Conservation (phyloP, 75 land plant species). For the Gnetum montanum region DNA sequence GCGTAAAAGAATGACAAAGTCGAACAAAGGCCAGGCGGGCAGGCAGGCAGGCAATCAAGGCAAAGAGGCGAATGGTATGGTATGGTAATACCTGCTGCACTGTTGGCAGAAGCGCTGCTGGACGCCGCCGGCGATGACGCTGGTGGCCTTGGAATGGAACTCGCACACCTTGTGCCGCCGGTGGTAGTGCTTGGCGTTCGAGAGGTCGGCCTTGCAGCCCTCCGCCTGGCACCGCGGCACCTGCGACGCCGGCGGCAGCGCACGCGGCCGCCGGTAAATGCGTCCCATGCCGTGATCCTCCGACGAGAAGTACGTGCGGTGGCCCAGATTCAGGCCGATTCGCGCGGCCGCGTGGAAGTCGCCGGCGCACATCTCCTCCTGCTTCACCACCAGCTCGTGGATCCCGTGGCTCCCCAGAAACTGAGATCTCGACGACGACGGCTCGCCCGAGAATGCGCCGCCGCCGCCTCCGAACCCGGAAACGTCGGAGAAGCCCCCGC, state of each 20-base stretch:
- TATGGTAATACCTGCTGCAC: conserved; percentile 27
- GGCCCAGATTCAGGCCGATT: conserved; percentile 56
- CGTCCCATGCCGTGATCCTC: conserved; percentile 29
- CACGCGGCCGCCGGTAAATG: conserved; percentile 28
- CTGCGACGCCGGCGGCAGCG: conserved; percentile 15
- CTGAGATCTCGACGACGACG: too few relatives aligned
- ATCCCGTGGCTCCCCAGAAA: not conserved
- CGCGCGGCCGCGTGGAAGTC: conserved; percentile 9
- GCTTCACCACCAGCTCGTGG: conserved; percentile 2
- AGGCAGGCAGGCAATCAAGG: too few relatives aligned
- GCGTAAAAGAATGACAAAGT: too few relatives aligned
- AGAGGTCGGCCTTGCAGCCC: conserved; percentile 44
- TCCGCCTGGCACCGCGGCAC: conserved; percentile 44
- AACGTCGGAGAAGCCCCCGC: not conserved
- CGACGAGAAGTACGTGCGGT: conserved; percentile 53
- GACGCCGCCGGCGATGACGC: conserved; percentile 19
- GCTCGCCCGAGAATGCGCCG: too few relatives aligned
- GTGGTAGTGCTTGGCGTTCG: conserved; percentile 45
- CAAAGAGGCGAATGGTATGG: too few relatives aligned
- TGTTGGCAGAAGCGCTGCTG: conserved; percentile 48
- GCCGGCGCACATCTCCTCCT: not conserved
- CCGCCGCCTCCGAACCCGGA: not conserved
- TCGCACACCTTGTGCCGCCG: conserved; percentile 54
- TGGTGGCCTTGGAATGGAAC: conserved; percentile 46
- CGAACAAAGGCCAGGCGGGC: too few relatives aligned